Conservation (phyloP, 768 basidiomycete genomes). For the Tephrocybe rancida region DNA sequence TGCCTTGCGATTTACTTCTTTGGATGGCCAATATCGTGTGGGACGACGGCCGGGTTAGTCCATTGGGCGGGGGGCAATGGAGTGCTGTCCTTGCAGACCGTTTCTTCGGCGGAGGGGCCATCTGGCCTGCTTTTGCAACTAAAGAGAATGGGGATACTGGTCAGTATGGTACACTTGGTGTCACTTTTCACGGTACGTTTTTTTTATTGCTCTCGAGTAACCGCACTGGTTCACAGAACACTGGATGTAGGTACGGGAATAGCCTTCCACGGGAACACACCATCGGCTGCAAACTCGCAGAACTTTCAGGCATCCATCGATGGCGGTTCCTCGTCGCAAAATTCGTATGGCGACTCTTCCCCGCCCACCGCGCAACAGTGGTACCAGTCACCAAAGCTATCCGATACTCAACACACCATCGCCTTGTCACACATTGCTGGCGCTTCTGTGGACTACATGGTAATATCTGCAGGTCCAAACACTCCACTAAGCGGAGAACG, state of each 20-base stretch:
- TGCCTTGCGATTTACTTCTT: neutral
- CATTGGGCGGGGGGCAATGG: slow-evolving; percentile 2
- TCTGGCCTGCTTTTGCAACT: slow-evolving; percentile 4
- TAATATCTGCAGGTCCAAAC: slow-evolving; percentile 20
- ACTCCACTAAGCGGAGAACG: slow-evolving; percentile 21
- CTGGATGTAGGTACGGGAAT: slow-evolving; percentile 8
- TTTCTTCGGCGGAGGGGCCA: slow-evolving; percentile 3
- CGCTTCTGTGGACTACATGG: slow-evolving; percentile 22
- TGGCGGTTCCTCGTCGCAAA: slow-evolving; percentile 9
- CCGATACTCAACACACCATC: slow-evolving; percentile 22
- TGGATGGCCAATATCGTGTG: slow-evolving; percentile 7
- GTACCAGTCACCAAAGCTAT: slow-evolving; percentile 23
- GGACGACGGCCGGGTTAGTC: neutral
- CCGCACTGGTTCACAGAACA: neutral
- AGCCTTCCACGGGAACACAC: slow-evolving; percentile 12
- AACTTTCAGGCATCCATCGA: slow-evolving; percentile 20
- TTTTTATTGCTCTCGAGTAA: neutral
- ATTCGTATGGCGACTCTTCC: slow-evolving; percentile 12
- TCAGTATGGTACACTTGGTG: neutral
- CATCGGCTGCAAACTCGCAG: slow-evolving; percentile 4
- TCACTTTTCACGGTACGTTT: neutral
- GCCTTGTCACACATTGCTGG: slow-evolving; percentile 20
- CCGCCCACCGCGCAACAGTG: slow-evolving; percentile 24
- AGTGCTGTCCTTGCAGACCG: neutral
- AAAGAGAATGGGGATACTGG: neutral